A percentile compares a stretch with the other conserved stretches of the same genome.
phyloP scores from a whole-genome alignment of 176 grass and related monocot species.

The Stipa capillata region DNA sequence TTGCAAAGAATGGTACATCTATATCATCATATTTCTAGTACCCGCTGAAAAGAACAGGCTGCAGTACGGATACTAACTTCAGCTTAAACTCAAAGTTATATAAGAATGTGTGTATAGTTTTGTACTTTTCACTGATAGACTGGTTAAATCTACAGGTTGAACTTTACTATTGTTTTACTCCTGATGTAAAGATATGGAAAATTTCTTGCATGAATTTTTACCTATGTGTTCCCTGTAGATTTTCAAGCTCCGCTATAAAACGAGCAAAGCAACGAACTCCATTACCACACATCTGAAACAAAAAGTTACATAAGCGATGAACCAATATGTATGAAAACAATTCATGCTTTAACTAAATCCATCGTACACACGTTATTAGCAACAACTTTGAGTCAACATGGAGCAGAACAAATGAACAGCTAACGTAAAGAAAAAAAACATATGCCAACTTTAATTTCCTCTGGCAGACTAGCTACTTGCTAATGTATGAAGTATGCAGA shows the following conservation, averaged over 20 bases:
- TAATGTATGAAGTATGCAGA: background rate
- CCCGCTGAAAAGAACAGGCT: background rate
- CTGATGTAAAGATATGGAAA: background rate
- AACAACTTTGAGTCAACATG: background rate
- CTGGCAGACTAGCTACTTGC: background rate
- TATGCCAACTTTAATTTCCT: background rate
- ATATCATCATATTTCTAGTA: conserved; percentile 1
- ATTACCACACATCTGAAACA: conserved; percentile 96
- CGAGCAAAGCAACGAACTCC: conserved; percentile 88
- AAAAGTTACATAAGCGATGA: conserved; percentile 23
- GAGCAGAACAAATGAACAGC: background rate
- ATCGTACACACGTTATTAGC: background rate
- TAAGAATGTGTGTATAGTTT: background rate
- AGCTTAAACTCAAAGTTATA: background rate
- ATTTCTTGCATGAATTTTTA: conserved; percentile 2
- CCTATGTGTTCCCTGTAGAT: conserved; percentile 66
- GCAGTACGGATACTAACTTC: background rate
- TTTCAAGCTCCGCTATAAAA: conserved; percentile 89
- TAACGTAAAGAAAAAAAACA: background rate
- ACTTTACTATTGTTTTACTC: background rate
- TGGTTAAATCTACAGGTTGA: background rate
- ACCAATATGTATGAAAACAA: background rate
- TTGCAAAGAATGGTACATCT: conserved; percentile 4
- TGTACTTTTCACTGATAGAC: background rate
- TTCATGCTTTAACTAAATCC: background rate